These are phyloP conservation scores for Amanita phalloides DNA, from an alignment of 768 basidiomycete genomes.

Conservation along the genomic window DNA sequence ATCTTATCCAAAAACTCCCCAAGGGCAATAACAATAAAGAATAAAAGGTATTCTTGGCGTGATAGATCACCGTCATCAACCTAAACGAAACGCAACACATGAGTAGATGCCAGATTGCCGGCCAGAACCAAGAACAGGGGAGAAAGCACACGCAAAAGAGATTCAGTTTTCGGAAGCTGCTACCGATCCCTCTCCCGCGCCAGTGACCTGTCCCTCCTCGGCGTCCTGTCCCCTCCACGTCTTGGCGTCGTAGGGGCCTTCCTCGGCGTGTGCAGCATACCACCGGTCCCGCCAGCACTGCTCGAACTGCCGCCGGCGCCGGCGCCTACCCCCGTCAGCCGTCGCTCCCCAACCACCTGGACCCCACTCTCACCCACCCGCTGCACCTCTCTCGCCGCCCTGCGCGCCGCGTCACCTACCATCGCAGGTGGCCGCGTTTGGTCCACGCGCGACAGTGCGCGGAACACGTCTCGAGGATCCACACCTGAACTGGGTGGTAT, in stretches of 20 bases:
- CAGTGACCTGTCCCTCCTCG: conserved; percentile 43
- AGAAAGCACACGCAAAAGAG: neutral
- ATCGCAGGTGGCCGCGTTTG: conserved; percentile 48
- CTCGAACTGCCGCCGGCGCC: conserved; percentile 17
- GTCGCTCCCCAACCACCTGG: conserved; percentile 39
- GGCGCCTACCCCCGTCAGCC: conserved; percentile 34
- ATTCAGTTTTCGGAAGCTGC: neutral
- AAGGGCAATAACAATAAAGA: neutral
- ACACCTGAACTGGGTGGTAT: neutral
- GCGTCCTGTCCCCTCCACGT: conserved; percentile 37
- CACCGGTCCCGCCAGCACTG: conserved; percentile 18
- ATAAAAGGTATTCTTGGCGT: neutral
- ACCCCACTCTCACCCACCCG: conserved; percentile 46
- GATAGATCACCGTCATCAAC: no score
- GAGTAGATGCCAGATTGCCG: no score
- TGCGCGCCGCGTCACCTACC: conserved; percentile 63
- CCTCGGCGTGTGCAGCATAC: conserved; percentile 49
- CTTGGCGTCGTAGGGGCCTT: conserved; percentile 62
- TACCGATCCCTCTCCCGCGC: conserved; percentile 19
- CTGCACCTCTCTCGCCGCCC: conserved; percentile 64
- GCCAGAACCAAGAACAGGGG: no score
- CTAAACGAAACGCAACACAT: no score
- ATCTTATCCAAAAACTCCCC: neutral
- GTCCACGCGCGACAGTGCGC: conserved; percentile 62
- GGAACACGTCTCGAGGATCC: conserved; percentile 27